Evolutionary conservation across 192 early-diverging fungal genomes (phyloP).

Genomic region (Coemansia sp.): DNA sequence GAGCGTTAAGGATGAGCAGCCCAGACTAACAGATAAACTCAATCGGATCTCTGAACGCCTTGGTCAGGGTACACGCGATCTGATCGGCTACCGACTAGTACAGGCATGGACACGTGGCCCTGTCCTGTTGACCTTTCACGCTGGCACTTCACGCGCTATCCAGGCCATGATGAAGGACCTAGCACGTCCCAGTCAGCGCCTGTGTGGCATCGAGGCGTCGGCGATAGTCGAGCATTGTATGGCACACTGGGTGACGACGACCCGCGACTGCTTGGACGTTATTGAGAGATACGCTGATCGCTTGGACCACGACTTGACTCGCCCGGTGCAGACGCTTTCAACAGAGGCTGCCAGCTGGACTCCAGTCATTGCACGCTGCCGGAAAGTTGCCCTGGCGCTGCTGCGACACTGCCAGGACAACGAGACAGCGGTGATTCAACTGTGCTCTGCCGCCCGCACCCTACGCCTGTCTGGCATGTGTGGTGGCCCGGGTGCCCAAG

Average conservation of each 20-base stretch:
- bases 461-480: slow-evolving; percentile 3
- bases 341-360: slow-evolving; percentile 42
- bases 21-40: background rate
- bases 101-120: slow-evolving; percentile 40
- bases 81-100: slow-evolving; percentile 39
- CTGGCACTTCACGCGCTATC: slow-evolving; percentile 9
- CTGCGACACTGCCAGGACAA: slow-evolving; percentile 43
- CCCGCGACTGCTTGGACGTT: slow-evolving; percentile 9
- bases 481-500: background rate
- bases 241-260: slow-evolving; percentile 29
- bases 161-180: slow-evolving; percentile 9
- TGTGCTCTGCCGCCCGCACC: slow-evolving; percentile 17
- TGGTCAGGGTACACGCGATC: slow-evolving; percentile 20
- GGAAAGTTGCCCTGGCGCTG: slow-evolving; percentile 43
- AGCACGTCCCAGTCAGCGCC: background rate
- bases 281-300: slow-evolving; percentile 25
- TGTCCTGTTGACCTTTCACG: slow-evolving; percentile 34
- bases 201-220: slow-evolving; percentile 2
- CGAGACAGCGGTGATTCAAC: slow-evolving; percentile 26
- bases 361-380: slow-evolving; percentile 47
- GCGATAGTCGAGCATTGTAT: slow-evolving; percentile 19
- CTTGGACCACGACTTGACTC: slow-evolving; percentile 40
- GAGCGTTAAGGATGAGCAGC: background rate
- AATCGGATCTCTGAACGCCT: slow-evolving; percentile 22
- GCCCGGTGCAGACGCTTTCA: slow-evolving; percentile 20